phyloP scores from a whole-genome alignment of 352 stramenopile species.

The Phytophthora chlamydospora region DNA sequence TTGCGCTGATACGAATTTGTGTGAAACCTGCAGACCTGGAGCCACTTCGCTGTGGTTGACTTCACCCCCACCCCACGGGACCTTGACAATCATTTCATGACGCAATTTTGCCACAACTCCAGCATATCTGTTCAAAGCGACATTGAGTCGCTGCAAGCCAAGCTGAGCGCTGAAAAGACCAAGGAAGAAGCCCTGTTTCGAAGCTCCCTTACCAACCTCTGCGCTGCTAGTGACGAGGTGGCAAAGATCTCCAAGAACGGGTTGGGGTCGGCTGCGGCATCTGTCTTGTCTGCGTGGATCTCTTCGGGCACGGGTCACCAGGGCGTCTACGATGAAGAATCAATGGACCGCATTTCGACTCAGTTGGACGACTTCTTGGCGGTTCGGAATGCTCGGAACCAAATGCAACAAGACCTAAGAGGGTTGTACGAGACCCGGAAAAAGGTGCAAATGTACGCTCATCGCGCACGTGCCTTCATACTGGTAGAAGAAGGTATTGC shows the following conservation, averaged over 20 bases:
- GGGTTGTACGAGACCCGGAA: conserved; percentile 12
- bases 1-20: background rate
- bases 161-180: conserved; percentile 18
- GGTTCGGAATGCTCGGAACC: conserved; percentile 20
- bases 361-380: conserved; percentile 37
- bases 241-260: conserved; percentile 10
- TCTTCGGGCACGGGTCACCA: conserved; percentile 21
- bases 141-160: conserved; percentile 20
- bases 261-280: conserved; percentile 10
- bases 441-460: conserved; percentile 25
- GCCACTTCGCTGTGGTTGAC: conserved; percentile 51
- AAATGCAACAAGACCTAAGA: conserved; percentile 21
- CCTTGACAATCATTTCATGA: conserved; percentile 46
- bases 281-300: conserved; percentile 33
- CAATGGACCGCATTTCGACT: conserved; percentile 40
- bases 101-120: conserved; percentile 31
- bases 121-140: conserved; percentile 13
- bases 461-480: conserved; percentile 28
- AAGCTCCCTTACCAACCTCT: conserved; percentile 27
- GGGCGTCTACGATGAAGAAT: conserved; percentile 29
- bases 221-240: conserved; percentile 23
- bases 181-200: conserved; percentile 28
- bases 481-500: conserved; percentile 28
- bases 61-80: conserved; percentile 45
- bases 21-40: conserved; percentile 45